A percentile compares a stretch with the other conserved stretches of the same genome.
phyloP scores from a whole-genome alignment of 306 rosid species.

The Cicer chorassanicum region DNA sequence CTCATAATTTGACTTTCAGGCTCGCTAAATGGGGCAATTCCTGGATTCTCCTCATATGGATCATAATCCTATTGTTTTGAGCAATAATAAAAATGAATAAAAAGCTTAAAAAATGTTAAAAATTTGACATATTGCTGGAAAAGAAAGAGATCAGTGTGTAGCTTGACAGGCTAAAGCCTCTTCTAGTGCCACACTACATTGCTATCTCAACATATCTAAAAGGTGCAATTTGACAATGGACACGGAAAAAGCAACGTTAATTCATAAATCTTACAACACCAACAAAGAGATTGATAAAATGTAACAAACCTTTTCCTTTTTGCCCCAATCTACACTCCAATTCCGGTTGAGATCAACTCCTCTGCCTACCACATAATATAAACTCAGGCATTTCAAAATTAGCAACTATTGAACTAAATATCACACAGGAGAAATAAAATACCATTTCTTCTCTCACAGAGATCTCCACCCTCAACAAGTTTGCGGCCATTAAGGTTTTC shows the following conservation, averaged over 20 bases:
- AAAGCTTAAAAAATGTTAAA: slow-evolving; percentile 2
- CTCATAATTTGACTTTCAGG: slow-evolving; percentile 97
- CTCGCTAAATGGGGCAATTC: slow-evolving; percentile 89
- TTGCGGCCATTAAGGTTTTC: slow-evolving; percentile 91
- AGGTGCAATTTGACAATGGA: slow-evolving; percentile 20
- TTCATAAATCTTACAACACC: neutral
- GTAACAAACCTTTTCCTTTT: slow-evolving; percentile 85
- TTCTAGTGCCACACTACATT: neutral
- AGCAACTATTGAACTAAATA: slow-evolving; percentile 29
- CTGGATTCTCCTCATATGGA: slow-evolving; percentile 99
- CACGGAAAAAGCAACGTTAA: slow-evolving; percentile 13
- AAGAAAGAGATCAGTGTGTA: slow-evolving; percentile 13
- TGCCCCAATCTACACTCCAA: slow-evolving; percentile 99
- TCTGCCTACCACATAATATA: slow-evolving; percentile 71
- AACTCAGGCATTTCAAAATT: slow-evolving; percentile 45
- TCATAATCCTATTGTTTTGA: slow-evolving; percentile 77
- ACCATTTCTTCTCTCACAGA: slow-evolving; percentile 99
- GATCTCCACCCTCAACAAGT: slow-evolving; percentile 88
- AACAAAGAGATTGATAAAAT: slow-evolving; percentile 19
- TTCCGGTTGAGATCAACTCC: slow-evolving; percentile 99
- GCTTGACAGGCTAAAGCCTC: slow-evolving; percentile 27
- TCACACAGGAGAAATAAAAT: slow-evolving; percentile 39
- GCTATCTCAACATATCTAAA: slow-evolving; percentile 12
- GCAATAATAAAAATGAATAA: slow-evolving; percentile 37
- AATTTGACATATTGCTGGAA: slow-evolving; percentile 11